Evolutionary conservation across 2,329 filamentous ascomycete genomes (phyloP).

Genomic region (Podosphaera aphanis): DNA sequence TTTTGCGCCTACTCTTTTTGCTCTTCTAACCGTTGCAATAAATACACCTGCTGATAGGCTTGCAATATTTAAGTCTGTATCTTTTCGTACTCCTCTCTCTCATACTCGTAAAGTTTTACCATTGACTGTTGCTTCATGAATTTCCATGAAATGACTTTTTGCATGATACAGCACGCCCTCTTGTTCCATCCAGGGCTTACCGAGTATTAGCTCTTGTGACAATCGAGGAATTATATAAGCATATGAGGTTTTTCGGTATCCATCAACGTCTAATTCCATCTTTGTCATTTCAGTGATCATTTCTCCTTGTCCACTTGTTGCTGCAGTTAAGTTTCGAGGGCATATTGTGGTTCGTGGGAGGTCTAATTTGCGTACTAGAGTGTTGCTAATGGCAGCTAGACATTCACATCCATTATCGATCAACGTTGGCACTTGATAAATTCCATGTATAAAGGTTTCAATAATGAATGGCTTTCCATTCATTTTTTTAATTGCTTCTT

Average conservation of each 20-base stretch:
- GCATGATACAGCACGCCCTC: neutral
- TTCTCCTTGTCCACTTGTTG: neutral
- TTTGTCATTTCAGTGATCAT: neutral
- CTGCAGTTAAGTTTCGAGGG: neutral
- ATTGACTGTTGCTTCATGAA: neutral
- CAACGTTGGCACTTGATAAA: neutral
- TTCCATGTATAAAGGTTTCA: neutral
- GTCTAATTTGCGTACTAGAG: neutral
- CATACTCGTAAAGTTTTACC: neutral
- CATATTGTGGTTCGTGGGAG: neutral
- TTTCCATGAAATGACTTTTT: neutral
- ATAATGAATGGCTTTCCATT: neutral
- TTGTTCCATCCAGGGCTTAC: neutral
- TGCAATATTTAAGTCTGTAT: neutral
- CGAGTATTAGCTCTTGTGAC: neutral
- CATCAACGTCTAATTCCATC: neutral
- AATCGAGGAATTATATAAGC: neutral
- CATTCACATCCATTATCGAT: neutral
- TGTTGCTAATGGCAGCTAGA: neutral
- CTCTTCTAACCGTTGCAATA: slow-evolving; percentile 1
- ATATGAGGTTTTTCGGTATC: neutral
- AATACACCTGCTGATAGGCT: neutral
- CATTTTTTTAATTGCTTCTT: neutral
- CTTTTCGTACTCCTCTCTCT: neutral
- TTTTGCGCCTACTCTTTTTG: neutral